These are phyloP conservation scores for Scalesia atractyloides DNA, from an alignment of 129 eudicot species.

Conservation along the genomic window DNA sequence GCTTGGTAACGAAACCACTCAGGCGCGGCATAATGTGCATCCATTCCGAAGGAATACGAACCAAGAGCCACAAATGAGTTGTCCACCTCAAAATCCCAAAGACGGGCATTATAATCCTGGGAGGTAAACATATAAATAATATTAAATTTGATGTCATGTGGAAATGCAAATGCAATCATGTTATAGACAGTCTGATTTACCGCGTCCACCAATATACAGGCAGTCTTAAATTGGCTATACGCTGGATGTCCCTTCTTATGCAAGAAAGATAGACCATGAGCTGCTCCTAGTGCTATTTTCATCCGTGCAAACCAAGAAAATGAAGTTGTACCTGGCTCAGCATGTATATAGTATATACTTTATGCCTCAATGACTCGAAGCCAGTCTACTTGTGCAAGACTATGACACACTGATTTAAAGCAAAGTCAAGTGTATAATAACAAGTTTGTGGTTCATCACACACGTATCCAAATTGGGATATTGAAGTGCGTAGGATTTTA, in stretches of 20 bases:
- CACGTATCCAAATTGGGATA: slow-evolving; percentile 2
- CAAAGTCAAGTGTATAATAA: too few species aligned
- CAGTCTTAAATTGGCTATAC: slow-evolving; percentile 24
- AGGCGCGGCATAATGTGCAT: slow-evolving; percentile 28
- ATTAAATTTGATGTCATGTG: neutral
- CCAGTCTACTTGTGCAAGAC: neutral
- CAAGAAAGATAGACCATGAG: slow-evolving; percentile 30
- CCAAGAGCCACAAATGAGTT: neutral
- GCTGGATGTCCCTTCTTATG: slow-evolving; percentile 17
- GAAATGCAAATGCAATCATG: neutral
- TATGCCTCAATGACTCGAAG: neutral
- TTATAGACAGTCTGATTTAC: slow-evolving; percentile 2
- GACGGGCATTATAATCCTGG: slow-evolving; percentile 30
- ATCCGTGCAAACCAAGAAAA: slow-evolving; percentile 33
- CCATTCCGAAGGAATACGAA: neutral
- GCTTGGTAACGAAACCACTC: slow-evolving; percentile 34
- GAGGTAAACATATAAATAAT: neutral
- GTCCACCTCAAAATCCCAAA: slow-evolving; percentile 21
- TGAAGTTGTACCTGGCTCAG: slow-evolving; percentile 14
- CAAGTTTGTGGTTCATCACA: too few species aligned
- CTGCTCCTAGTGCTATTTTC: slow-evolving; percentile 30
- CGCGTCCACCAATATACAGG: slow-evolving; percentile 25
- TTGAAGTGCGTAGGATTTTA: neutral
- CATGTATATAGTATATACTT: neutral
- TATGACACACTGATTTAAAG: too few species aligned